Evolutionary conservation across 2,329 filamentous ascomycete species (phyloP), one percentile per base, ranked within the genome.

Genomic region (Periglandula ipomoeae): DNA sequence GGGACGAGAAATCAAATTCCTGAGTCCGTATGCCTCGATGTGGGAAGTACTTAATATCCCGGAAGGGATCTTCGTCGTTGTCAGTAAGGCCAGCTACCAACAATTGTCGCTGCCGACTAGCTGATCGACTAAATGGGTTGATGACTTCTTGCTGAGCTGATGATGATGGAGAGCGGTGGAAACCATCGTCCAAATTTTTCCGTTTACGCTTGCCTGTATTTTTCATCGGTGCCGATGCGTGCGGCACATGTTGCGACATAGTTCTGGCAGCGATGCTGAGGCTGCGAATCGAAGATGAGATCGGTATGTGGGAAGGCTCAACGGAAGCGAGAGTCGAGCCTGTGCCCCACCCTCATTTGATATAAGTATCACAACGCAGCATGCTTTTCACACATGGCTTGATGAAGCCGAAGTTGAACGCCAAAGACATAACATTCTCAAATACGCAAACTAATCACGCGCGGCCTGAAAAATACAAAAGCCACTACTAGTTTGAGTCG

Each of bases 81-180:
- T 75, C 66, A 5, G 68, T 60, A 30, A 81, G 63, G 4, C 79
- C 79, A 3, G 79, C 79, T 2, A 75, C 56, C 24, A 65, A 60
- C 47, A 82, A 72, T 57, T 83, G 79, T 40, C 61, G 65, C 44
- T 80, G 71, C 32, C 73, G 71, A 44, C 65, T 61, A 0, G 74
- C 75, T 2, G 71, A 66, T 54, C 82, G 73, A 56, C 76, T 80
- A 56, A 75, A 67, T 2, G 78, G 77, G 57, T 81, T 80, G 59
- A 76, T 75, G 47, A 65, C 58, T 42, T 65, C 62, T 13, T 56
- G 52, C 1, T 63, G 65, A 24, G 6, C 39, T n/a, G 38, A 26
- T 4, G 27, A 37, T 13, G 64, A 58, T 17, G 53, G 55, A 37
- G 57, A 55, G 32, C 54, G 38, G 22, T 46, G 41, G 9, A 46